Evolutionary conservation across 2,329 filamentous ascomycete species (phyloP), one percentile per base, ranked within the genome.

Genomic region (Westerdykella aurantiaca): DNA sequence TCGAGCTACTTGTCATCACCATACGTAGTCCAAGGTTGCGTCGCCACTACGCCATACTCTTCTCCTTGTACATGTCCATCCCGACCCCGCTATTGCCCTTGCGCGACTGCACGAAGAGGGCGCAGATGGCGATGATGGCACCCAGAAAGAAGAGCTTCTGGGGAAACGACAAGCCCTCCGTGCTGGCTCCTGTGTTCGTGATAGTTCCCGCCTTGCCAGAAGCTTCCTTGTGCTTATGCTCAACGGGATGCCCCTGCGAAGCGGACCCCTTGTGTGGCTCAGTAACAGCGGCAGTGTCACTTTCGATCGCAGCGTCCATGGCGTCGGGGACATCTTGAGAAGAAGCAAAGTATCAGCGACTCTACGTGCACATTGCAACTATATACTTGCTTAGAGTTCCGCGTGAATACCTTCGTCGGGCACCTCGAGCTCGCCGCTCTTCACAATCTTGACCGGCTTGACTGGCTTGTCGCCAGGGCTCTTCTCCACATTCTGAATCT

Each of bases 351-450:
- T 55, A 71, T 72, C 69, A 71, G 69, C 65, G 58, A 57, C 59
- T 64, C 60, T 63, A 63, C 61, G 55, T 59, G 62, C 54, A 51
- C 59, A 18, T 49, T 41, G 45, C 46, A 54, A 51, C 53, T 48
- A 51, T 45, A 46, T 51, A 52, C 53, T 53, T 55, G 72, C 75
- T 79, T 85, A 93, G 72, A 93, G 85, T 74, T 93, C 87, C 73
- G 83, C 80, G 74, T 89, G 85, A 76, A 88, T 91, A 93, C 88
- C 88, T 93, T 93, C 88, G 76, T 81, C 76, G 68, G 86, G 85
- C 55, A 90, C 83, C 69, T 83, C 79, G 59, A 93, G 75, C 77
- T 91, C 86, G 70, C 88, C 88, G 72, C 85, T 88, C 79, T 89
- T 87, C 67, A 69, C 78, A 63, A 94, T 88, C 76, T 82, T 90